Evolutionary conservation across 345 rosid genomes (phyloP), one percentile per base, ranked within the genome.

Genomic region (Brassica nigra): DNA sequence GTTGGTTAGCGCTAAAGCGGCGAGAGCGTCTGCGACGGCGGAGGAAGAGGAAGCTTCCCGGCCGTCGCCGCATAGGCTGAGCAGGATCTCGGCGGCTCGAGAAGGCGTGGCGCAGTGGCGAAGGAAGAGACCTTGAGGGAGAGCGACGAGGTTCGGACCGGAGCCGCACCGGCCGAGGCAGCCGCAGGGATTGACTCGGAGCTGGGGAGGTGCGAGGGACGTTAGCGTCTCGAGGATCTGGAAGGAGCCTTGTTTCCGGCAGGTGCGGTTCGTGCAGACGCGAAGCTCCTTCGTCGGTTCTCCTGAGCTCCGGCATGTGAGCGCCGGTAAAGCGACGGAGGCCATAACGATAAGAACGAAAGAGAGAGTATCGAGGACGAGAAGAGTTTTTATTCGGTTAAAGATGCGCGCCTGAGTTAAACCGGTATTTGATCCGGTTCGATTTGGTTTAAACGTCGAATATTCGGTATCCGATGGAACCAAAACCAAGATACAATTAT

Each of bases 101-200:
- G 92, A 85, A 10, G 93, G 85, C 2, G 98, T 94, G 74, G 86
- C 87, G 72, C 96, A 90, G 78, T 92, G 97, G 12, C 87, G 77
- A 27, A 91, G 77, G 66, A 90, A 23, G 74, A 87, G 71, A 44
- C 89, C 97, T 57, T 83, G 82, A 20, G 98, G 97, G 6, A 94
- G 87, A 65, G 89, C 75, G 61, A 77, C 92, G 73, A 91, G 83
- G 84, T 94, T 94, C 15, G 98, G 97, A 20, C 98, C 98, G 6
- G 95, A 77, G 52, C 97, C 97, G 80, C 97, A 94, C 3, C 91
- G 88, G 76, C 97, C 97, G 62, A 92, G 82, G 84, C 97, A 94
- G 20, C 85, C 95, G 82, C 90, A 81, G 58, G 90, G 61, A 68
- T 77, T 88, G 75, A 94, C 92, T 49, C 81, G 49, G 82, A 94